phyloP scores from a whole-genome alignment of 139 green algal species.

The Coelastrella sp. region DNA sequence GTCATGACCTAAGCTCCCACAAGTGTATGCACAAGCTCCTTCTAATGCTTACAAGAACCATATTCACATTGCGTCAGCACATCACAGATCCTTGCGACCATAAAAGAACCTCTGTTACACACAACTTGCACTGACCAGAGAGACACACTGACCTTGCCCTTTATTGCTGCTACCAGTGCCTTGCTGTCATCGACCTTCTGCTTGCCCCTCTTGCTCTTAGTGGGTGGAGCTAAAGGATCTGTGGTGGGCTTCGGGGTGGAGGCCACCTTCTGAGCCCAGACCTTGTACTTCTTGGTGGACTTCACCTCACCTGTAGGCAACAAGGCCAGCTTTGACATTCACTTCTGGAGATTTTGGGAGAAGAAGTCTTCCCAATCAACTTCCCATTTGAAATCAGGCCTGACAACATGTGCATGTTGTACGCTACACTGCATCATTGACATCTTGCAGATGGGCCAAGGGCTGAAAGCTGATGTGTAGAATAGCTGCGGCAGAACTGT shows the following conservation, averaged over 20 bases:
- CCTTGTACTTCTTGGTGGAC: constrained; percentile 55
- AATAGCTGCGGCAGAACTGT: too few species aligned
- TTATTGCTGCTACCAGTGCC: constrained; percentile 54
- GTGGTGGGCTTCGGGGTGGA: constrained; percentile 46
- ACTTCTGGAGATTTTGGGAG: not conserved
- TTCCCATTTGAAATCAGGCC: too few species aligned
- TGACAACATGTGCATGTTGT: not conserved
- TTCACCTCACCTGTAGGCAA: constrained; percentile 45
- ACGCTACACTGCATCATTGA: not conserved
- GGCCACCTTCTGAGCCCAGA: constrained; percentile 65
- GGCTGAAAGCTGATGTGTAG: not conserved
- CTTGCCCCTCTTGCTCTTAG: not conserved
- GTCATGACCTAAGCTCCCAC: too few species aligned
- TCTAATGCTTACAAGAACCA: too few species aligned
- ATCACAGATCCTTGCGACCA: too few species aligned
- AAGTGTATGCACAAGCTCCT: too few species aligned
- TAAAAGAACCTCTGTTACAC: too few species aligned
- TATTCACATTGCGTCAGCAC: too few species aligned
- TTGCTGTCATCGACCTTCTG: not conserved
- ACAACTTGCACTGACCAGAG: not conserved
- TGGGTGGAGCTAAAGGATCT: constrained; percentile 46
- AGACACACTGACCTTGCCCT: constrained; percentile 35
- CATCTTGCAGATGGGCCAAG: not conserved
- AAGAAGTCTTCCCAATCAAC: too few species aligned
- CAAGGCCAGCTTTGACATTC: too few species aligned